A percentile compares a stretch with the other conserved stretches of the same genome.
These are phyloP conservation scores for Dendrocalamus sinicus DNA, from an alignment of 176 grass and related monocot species.

Conservation along the genomic window DNA sequence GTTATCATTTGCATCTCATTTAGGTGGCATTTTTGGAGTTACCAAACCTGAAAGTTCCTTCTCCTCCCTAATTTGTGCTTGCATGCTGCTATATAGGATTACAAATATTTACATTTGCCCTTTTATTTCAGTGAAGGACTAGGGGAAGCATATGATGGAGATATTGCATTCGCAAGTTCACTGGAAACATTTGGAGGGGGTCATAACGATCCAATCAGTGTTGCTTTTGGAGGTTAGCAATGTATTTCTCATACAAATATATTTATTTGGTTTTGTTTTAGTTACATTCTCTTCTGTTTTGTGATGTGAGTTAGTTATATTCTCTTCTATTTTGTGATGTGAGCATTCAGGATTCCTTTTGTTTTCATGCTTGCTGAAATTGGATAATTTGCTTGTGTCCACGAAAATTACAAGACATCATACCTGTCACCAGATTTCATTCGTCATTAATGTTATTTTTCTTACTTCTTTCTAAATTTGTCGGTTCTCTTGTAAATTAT, in stretches of 20 bases:
- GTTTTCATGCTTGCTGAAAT: constrained; percentile 17
- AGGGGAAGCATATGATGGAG: constrained; percentile 93
- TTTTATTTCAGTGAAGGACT: constrained; percentile 76
- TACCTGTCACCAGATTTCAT: constrained; percentile 5
- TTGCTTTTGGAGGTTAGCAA: constrained; percentile 86
- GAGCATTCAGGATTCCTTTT: constrained; percentile 7
- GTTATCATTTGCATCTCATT: constrained; percentile 20
- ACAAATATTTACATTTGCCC: constrained; percentile 12
- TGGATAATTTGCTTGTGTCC: constrained; percentile 16
- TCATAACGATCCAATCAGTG: constrained; percentile 93
- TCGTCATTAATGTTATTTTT: not conserved
- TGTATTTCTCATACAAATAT: constrained; percentile 15
- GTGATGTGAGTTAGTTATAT: not conserved
- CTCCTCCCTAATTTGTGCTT: not conserved
- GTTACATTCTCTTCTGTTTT: not conserved
- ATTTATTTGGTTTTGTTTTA: not conserved
- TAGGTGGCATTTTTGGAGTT: constrained; percentile 10
- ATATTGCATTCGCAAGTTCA: constrained; percentile 88
- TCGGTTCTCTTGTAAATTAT: constrained; percentile 15
- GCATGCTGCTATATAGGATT: not conserved
- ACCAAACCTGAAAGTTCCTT: not conserved
- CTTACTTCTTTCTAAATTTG: not conserved
- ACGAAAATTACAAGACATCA: not conserved
- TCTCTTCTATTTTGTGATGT: not conserved
- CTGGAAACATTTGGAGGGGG: constrained; percentile 91